Percentiles rank a stretch among this genome's conserved stretches.
phyloP scores from a whole-genome alignment of 2,329 filamentous ascomycete genomes.

The Lachnellula subtilissima region DNA sequence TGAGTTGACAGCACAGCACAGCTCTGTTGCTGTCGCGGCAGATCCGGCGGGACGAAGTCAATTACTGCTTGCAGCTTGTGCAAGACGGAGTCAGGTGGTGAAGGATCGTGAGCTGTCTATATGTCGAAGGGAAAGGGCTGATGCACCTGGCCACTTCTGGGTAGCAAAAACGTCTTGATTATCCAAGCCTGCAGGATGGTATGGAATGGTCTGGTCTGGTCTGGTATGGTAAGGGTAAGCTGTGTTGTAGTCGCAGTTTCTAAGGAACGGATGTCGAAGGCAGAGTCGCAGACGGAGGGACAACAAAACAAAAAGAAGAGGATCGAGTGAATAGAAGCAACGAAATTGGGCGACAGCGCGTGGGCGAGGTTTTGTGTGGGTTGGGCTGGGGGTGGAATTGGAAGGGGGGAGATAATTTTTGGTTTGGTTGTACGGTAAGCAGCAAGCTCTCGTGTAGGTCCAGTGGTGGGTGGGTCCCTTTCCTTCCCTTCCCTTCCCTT shows the following conservation, averaged over 20 bases:
- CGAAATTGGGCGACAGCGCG: too few relatives aligned
- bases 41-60: background rate
- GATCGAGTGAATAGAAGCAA: too few relatives aligned
- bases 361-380: background rate
- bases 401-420: background rate
- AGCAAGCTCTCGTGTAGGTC: too few relatives aligned
- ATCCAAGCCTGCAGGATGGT: conserved; percentile 1
- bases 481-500: too few relatives aligned
- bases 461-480: too few relatives aligned
- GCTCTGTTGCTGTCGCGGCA: conserved; percentile 4
- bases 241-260: background rate
- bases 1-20: background rate
- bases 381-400: background rate
- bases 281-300: too few relatives aligned
- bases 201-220: background rate
- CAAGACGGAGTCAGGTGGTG: conserved; percentile 10
- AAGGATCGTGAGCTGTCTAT: background rate
- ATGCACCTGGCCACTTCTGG: conserved; percentile 8
- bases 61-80: background rate
- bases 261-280: background rate
- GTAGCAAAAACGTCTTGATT: background rate
- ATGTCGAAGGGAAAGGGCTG: background rate
- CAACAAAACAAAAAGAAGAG: too few relatives aligned
- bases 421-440: too few relatives aligned
- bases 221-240: background rate